A percentile compares a stretch with the other conserved stretches of the same genome.
Evolutionary conservation across 2,329 filamentous ascomycete genomes (phyloP).

Genomic region (Neobulgaria alba): DNA sequence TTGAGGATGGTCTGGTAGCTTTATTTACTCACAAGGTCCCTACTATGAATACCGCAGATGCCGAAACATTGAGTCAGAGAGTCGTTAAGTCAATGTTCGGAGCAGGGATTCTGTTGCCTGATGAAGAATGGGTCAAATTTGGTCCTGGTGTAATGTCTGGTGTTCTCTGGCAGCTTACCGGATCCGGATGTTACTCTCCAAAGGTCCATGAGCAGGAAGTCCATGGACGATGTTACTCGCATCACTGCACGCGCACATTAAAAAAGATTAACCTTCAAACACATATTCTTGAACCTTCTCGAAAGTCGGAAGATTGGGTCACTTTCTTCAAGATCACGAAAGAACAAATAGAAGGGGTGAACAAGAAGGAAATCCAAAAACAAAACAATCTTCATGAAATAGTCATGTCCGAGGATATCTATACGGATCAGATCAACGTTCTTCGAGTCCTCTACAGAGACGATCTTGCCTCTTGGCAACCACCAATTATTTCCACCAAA

Average conservation of each 20-base stretch:
- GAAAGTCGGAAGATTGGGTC: constrained; percentile 70
- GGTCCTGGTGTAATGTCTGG: constrained; percentile 73
- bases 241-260: constrained; percentile 86
- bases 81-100: constrained; percentile 75
- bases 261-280: constrained; percentile 88
- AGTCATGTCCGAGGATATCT: constrained; percentile 84
- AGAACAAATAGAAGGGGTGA: constrained; percentile 60
- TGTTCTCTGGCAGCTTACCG: constrained; percentile 87
- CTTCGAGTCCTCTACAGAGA: constrained; percentile 80
- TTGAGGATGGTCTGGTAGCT: constrained; percentile 79
- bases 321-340: constrained; percentile 80
- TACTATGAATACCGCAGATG: constrained; percentile 97
- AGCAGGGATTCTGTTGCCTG: constrained; percentile 67
- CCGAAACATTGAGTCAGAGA: constrained; percentile 71
- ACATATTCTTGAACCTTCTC: constrained; percentile 59
- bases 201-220: constrained; percentile 61
- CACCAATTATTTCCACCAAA: constrained; percentile 71
- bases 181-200: constrained; percentile 82
- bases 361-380: constrained; percentile 81
- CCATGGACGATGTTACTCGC: constrained; percentile 77
- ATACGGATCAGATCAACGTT: constrained; percentile 82
- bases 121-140: constrained; percentile 98
- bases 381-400: constrained; percentile 96
- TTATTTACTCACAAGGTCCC: constrained; percentile 93
- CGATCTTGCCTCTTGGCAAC: constrained; percentile 61